Conservation (phyloP, 768 basidiomycete species). For the Cyclocybe cylindracea region DNA sequence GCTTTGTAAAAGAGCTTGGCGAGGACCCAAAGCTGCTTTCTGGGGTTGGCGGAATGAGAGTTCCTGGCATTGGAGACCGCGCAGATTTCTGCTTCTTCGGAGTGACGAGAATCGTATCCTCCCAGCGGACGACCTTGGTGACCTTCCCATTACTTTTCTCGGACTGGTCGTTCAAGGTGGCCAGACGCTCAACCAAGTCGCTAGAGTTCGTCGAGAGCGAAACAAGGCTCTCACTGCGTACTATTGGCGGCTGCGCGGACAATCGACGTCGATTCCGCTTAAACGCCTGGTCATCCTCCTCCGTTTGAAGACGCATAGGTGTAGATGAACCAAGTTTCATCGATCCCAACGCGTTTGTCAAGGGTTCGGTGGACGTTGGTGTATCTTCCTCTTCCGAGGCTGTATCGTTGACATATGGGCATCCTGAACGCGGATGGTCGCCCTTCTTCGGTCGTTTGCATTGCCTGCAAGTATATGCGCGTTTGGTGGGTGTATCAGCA, state of each 20-base stretch:
- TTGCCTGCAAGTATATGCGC: constrained; percentile 49
- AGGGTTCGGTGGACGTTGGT: constrained; percentile 15
- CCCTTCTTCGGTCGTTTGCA: constrained; percentile 56
- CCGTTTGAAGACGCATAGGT: constrained; percentile 15
- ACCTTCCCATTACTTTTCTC: constrained; percentile 31
- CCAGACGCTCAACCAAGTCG: constrained; percentile 48
- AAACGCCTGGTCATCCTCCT: constrained; percentile 34
- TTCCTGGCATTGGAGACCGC: constrained; percentile 56
- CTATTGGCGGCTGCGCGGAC: constrained; percentile 24
- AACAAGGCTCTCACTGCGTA: constrained; percentile 42
- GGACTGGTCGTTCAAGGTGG: constrained; percentile 35
- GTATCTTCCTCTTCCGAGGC: constrained; percentile 15
- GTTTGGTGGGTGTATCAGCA: constrained; percentile 45
- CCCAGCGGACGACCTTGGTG: constrained; percentile 35
- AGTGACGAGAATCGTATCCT: constrained; percentile 25
- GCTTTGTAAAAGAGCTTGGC: constrained; percentile 9
- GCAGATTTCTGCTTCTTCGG: constrained; percentile 26
- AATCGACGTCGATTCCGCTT: constrained; percentile 33
- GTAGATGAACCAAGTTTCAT: constrained; percentile 38
- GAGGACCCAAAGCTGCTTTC: constrained; percentile 36
- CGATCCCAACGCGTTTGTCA: constrained; percentile 46
- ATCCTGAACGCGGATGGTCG: constrained; percentile 60
- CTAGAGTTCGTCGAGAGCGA: constrained; percentile 52
- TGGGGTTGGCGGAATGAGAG: constrained; percentile 52
- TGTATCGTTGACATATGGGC: constrained; percentile 43